A percentile compares a stretch with the other conserved stretches of the same genome.
These are phyloP conservation scores for Glomus cerebriforme DNA, from an alignment of 192 early-diverging fungal genomes.

Conservation along the genomic window DNA sequence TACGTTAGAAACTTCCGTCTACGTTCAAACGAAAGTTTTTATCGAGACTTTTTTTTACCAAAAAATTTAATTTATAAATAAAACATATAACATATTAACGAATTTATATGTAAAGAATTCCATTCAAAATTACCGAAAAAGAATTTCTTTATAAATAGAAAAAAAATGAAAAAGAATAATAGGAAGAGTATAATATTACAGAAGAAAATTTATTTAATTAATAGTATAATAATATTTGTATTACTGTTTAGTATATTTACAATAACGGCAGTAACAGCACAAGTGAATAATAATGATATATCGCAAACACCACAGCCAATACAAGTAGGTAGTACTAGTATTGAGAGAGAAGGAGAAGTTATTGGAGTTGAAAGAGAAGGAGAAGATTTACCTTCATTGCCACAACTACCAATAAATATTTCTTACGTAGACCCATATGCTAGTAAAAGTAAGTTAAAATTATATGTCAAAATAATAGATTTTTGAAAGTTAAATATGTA, in stretches of 20 bases:
- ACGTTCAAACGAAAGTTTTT: too few relatives aligned
- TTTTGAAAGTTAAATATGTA: neutral
- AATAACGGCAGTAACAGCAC: neutral
- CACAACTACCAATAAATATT: neutral
- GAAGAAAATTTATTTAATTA: neutral
- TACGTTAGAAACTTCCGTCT: too few relatives aligned
- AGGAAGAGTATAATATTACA: neutral
- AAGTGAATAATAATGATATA: neutral
- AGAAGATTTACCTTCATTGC: neutral
- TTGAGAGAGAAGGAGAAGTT: neutral
- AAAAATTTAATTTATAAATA: too few relatives aligned
- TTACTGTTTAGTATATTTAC: neutral
- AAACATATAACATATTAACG: too few relatives aligned
- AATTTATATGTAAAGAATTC: too few relatives aligned
- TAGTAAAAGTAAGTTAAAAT: neutral
- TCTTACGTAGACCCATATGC: neutral
- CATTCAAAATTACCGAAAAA: too few relatives aligned
- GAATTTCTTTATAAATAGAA: neutral
- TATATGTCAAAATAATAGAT: too few relatives aligned
- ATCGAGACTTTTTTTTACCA: too few relatives aligned
- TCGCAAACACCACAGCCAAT: neutral
- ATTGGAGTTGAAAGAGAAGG: neutral
- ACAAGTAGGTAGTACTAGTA: neutral
- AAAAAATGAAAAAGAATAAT: neutral
- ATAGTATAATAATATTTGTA: neutral